Evolutionary conservation across 768 basidiomycete genomes (phyloP).

Genomic region (Panaeolus cyanescens): DNA sequence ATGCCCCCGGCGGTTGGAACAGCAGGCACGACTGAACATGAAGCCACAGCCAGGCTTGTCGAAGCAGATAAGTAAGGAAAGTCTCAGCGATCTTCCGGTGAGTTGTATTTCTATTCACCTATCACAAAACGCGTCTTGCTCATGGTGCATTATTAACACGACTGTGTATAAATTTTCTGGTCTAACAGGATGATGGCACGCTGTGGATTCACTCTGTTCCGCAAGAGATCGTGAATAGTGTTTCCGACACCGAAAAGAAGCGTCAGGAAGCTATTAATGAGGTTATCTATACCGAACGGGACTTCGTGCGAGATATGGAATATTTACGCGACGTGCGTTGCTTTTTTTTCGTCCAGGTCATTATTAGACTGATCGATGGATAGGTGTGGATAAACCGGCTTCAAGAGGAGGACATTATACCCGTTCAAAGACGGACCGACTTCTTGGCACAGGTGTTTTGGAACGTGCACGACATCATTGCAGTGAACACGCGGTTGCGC

Average conservation of each 20-base stretch:
- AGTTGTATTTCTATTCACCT: conserved; percentile 14
- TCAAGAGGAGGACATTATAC: conserved; percentile 74
- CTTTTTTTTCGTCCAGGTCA: conserved; percentile 1
- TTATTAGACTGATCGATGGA: conserved; percentile 2
- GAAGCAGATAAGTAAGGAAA: conserved; percentile 81
- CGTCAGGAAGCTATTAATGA: conserved; percentile 99
- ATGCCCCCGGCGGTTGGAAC: conserved; percentile 91
- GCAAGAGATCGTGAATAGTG: conserved; percentile 89
- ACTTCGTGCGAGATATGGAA: conserved; percentile 98
- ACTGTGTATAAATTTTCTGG: background rate
- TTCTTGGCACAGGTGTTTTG: conserved; percentile 97
- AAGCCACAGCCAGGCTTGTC: conserved; percentile 89
- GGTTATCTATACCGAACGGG: conserved; percentile 91
- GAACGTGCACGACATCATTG: conserved; percentile 94
- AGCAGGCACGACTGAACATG: conserved; percentile 93
- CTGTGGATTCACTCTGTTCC: conserved; percentile 98
- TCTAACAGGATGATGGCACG: conserved; percentile 55
- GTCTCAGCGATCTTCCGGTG: conserved; percentile 78
- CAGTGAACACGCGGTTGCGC: conserved; percentile 87
- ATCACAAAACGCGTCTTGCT: conserved; percentile 3
- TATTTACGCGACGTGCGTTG: conserved; percentile 88
- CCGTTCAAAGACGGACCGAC: conserved; percentile 71
- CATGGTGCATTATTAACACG: background rate
- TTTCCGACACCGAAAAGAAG: conserved; percentile 91
- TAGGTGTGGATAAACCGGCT: conserved; percentile 91